Evolutionary conservation across 345 rosid species (phyloP).

Genomic region (Kandelia obovata): DNA sequence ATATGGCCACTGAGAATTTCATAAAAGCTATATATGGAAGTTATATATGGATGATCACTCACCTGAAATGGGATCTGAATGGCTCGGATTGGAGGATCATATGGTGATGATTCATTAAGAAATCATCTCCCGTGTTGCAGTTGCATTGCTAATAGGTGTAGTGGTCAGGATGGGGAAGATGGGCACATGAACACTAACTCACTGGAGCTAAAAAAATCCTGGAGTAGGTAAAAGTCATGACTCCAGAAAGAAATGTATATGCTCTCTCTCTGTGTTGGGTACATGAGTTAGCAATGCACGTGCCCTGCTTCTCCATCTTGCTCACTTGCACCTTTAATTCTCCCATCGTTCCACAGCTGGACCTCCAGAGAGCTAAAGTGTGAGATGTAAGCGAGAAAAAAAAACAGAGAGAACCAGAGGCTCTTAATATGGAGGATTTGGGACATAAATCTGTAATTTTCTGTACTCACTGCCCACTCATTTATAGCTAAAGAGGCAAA

Average conservation of each 20-base stretch:
- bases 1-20: too few relatives aligned
- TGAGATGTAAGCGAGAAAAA: neutral
- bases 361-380: neutral
- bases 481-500: conserved; percentile 45
- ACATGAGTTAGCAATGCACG: conserved; percentile 94
- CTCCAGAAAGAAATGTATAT: neutral
- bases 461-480: conserved; percentile 30
- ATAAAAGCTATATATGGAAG: too few relatives aligned
- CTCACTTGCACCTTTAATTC: conserved; percentile 51
- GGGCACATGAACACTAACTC: conserved; percentile 99
- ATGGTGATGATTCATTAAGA: neutral
- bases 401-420: neutral
- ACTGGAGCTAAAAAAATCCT: neutral
- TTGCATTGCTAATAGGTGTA: conserved; percentile 30
- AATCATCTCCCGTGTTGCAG: neutral
- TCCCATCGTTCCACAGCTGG: neutral
- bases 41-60: neutral
- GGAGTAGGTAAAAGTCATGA: neutral
- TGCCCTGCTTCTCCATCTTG: conserved; percentile 99
- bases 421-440: conserved; percentile 12
- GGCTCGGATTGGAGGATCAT: neutral
- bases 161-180: conserved; percentile 91
- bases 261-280: neutral
- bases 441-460: conserved; percentile 18
- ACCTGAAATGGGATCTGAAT: neutral